Conservation (phyloP, 805 yeast species). For the Pachysolen tannophilus region DNA sequence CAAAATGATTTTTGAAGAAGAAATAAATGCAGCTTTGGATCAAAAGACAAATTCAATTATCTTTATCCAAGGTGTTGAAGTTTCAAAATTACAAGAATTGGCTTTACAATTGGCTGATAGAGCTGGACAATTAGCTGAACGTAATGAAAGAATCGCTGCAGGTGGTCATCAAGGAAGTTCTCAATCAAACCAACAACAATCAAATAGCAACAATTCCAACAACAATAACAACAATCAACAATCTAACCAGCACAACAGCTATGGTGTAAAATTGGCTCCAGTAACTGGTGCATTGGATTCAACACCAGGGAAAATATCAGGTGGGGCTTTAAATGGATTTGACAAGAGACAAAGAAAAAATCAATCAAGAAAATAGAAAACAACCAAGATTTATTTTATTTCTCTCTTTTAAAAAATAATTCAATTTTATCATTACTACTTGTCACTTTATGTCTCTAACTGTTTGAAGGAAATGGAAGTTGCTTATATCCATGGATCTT, state of each 20-base stretch:
- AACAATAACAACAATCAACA: conserved; percentile 11
- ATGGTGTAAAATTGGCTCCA: conserved; percentile 17
- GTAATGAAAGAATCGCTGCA: conserved; percentile 76
- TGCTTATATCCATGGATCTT: too few relatives aligned
- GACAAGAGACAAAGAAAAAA: conserved; percentile 22
- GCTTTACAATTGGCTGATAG: conserved; percentile 80
- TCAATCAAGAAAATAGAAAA: conserved; percentile 3
- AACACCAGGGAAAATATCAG: conserved; percentile 25
- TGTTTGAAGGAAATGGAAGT: too few relatives aligned
- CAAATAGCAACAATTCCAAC: conserved; percentile 13
- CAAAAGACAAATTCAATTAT: conserved; percentile 54
- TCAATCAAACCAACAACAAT: conserved; percentile 9
- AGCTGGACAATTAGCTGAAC: conserved; percentile 68
- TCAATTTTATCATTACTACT: too few relatives aligned
- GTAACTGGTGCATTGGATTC: conserved; percentile 25
- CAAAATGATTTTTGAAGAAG: conserved; percentile 72
- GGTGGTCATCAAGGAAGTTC: conserved; percentile 53
- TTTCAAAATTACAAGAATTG: conserved; percentile 79
- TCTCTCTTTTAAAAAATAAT: too few relatives aligned
- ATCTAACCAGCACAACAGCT: conserved; percentile 18
- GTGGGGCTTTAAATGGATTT: conserved; percentile 31
- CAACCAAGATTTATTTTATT: not conserved
- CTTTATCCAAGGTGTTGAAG: conserved; percentile 71
- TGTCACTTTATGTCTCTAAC: too few relatives aligned
- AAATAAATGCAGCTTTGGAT: conserved; percentile 68